phyloP scores from a whole-genome alignment of 306 rosid genomes.

The Ziziphus jujuba region DNA sequence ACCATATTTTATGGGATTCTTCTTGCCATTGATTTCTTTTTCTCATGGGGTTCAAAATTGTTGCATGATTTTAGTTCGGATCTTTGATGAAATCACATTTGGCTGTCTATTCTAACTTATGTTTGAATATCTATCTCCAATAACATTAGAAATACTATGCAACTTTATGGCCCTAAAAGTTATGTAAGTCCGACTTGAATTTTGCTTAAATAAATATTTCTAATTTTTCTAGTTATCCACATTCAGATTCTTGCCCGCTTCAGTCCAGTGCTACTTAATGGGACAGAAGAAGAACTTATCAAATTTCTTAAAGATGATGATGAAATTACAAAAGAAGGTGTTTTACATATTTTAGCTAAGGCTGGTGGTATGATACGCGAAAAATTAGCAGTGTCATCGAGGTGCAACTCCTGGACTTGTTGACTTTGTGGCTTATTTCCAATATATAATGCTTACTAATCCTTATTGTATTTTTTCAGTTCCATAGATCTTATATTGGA shows the following conservation, averaged over 20 bases:
- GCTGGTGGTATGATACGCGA: conserved; percentile 95
- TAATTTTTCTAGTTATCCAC: background rate
- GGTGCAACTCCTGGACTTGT: conserved; percentile 45
- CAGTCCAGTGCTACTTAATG: conserved; percentile 78
- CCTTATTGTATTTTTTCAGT: conserved; percentile 46
- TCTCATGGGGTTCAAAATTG: background rate
- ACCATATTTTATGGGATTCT: no score
- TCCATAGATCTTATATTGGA: conserved; percentile 90
- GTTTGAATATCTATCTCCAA: conserved; percentile 13
- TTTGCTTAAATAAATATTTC: background rate
- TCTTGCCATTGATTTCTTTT: no score
- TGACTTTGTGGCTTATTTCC: conserved; percentile 19
- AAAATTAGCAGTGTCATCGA: conserved; percentile 70
- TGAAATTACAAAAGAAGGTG: conserved; percentile 80
- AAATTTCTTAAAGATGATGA: conserved; percentile 80
- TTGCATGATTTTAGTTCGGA: background rate
- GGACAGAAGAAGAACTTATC: conserved; percentile 74
- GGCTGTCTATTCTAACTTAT: background rate
- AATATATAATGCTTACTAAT: conserved; percentile 27
- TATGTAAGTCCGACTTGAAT: background rate
- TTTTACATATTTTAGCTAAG: conserved; percentile 74
- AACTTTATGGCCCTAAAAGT: conserved; percentile 13
- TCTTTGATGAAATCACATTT: background rate
- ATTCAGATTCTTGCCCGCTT: conserved; percentile 86
- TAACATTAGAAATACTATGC: conserved; percentile 12